Evolutionary conservation across 495 filamentous ascomycete genomes (phyloP).

Genomic region (Bacidia rubella): DNA sequence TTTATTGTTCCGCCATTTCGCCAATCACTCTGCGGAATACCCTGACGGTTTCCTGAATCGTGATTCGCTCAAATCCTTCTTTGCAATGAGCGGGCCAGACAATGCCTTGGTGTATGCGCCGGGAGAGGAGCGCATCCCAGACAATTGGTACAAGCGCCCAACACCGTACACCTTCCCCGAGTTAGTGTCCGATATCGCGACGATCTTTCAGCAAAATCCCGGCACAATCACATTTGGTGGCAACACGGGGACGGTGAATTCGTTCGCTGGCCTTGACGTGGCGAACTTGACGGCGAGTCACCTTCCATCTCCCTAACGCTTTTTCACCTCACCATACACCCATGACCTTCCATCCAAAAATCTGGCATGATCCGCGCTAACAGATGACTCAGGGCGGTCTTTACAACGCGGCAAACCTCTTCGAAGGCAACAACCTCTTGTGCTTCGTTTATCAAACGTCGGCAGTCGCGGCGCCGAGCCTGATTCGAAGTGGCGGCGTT

Average conservation of each 20-base stretch:
- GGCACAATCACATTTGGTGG: constrained; percentile 36
- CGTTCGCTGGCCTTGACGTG: constrained; percentile 38
- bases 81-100: constrained; percentile 28
- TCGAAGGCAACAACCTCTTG: too few relatives aligned
- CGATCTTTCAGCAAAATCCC: constrained; percentile 22
- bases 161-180: constrained; percentile 30
- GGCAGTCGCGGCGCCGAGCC: too few relatives aligned
- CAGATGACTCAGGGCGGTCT: too few relatives aligned
- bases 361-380: too few relatives aligned
- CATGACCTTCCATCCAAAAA: too few relatives aligned
- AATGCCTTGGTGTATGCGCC: constrained; percentile 29
- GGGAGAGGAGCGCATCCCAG: constrained; percentile 40
- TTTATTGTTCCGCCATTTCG: constrained; percentile 27
- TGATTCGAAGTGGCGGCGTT: too few relatives aligned
- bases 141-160: constrained; percentile 48
- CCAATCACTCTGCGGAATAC: constrained; percentile 25
- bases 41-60: constrained; percentile 25
- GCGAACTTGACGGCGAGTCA: constrained; percentile 39
- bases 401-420: too few relatives aligned
- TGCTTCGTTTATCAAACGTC: too few relatives aligned
- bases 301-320: too few relatives aligned
- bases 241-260: constrained; percentile 41
- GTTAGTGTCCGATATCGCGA: constrained; percentile 21
- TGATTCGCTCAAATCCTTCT: constrained; percentile 33
- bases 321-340: too few relatives aligned